Base-by-base conservation (phyloP, 345 rosid species). In the Eutrema heterophyllum region DNA sequence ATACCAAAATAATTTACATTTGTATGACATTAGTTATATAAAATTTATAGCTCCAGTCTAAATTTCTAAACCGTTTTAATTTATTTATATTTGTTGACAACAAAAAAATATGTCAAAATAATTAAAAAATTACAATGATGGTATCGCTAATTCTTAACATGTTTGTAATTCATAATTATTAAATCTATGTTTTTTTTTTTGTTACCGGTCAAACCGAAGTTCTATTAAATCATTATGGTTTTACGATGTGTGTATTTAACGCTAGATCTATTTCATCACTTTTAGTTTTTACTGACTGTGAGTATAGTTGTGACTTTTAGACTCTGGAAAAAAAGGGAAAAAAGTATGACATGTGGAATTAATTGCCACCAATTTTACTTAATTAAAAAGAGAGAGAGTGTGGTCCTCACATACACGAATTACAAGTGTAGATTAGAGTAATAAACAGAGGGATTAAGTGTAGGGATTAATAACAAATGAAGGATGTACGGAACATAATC, bases 361-460 rank as follows among this genome's bases (percentile, higher is more conserved):
- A 11, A 64, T 5, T 35, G 70, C 35, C n/a, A 64, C 40, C 3
- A 27, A 10, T 32, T 14, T 43, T 14, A 55, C 4, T 24, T 62
- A 4, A n/a, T 14, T 13, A 9, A 9, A 41, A 18, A 11, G 59
- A 33, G 26, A 35, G 40, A 45, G 29, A 24, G 2, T 26, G 44
- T 51, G 61, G 68, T 71, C 70, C 69, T 62, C 54, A 63, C 62
- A 36, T 62, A 51, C 9, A 6, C 56, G 13, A 14, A 10, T 27
- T 27, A 46, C 44, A 50, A 39, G 3, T 29, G 50, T 60, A 39
- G 56, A 46, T 63, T 32, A 33, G n/a, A 32, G 57, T 55, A 7
- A 11, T 57, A 7, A 66, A 50, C 7, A 56, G 10, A 49, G 18
- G 30, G 33, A 46, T 66, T 24, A 64, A 13, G 69, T 21, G 33